A percentile compares a stretch with the other conserved stretches of the same genome.
Conservation (phyloP, 306 rosid genomes). For the Rubus idaeus region DNA sequence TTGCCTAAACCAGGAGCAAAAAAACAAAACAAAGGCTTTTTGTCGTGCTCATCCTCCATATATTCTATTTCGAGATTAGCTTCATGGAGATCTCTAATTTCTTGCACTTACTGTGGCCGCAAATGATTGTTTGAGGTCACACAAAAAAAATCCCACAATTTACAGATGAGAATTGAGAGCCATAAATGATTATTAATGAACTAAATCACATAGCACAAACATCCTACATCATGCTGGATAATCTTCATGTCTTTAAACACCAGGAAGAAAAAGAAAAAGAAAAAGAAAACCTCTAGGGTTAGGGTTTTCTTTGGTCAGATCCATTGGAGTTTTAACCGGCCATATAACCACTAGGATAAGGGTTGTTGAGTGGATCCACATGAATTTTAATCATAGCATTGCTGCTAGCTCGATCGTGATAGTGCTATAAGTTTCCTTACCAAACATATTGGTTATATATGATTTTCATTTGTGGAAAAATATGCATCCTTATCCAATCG, state of each 20-base stretch:
- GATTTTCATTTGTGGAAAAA: neutral
- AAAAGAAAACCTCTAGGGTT: neutral
- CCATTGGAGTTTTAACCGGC: neutral
- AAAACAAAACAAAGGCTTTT: neutral
- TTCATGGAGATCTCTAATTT: slow-evolving; percentile 12
- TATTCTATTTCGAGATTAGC: slow-evolving; percentile 2
- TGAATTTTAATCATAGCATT: neutral
- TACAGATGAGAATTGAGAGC: neutral
- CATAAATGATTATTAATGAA: neutral
- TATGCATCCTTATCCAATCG: neutral
- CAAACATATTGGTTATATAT: neutral
- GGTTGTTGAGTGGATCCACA: neutral
- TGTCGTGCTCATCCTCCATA: neutral
- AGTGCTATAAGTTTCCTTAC: neutral
- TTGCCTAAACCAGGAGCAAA: neutral
- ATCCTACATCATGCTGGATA: neutral
- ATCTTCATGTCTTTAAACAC: neutral
- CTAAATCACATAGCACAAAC: too few species aligned
- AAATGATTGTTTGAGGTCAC: slow-evolving; percentile 6
- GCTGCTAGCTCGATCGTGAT: too few species aligned
- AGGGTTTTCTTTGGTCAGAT: neutral
- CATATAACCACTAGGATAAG: neutral
- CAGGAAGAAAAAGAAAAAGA: neutral
- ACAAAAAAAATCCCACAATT: neutral
- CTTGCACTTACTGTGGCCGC: neutral